Evolutionary conservation across 768 basidiomycete genomes (phyloP).

Genomic region (Suillus variegatus): DNA sequence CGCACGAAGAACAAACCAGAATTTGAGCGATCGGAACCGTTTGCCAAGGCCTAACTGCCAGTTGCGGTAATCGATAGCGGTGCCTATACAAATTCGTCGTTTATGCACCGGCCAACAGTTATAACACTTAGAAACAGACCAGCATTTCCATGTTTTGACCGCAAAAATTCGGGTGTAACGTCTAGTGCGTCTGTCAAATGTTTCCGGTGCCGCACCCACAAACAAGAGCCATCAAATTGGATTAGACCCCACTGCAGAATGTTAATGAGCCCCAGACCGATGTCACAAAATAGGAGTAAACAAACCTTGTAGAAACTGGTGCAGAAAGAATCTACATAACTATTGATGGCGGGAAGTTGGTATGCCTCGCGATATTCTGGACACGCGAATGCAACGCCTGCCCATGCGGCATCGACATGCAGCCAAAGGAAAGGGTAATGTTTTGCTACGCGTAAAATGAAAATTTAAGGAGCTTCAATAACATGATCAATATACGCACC

Average conservation of each 20-base stretch:
- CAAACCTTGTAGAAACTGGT: constrained; percentile 89
- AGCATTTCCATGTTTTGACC: constrained; percentile 77
- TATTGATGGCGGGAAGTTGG: constrained; percentile 72
- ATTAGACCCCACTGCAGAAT: constrained; percentile 77
- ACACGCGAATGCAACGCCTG: constrained; percentile 77
- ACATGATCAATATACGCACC: constrained; percentile 43
- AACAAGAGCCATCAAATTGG: constrained; percentile 80
- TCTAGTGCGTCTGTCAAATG: constrained; percentile 80
- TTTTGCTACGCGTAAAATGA: constrained; percentile 44
- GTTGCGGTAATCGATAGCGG: constrained; percentile 86
- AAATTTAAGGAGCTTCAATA: neutral
- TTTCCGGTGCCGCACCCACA: constrained; percentile 78
- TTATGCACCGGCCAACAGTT: too few relatives aligned
- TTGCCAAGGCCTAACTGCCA: constrained; percentile 86
- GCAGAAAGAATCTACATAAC: constrained; percentile 76
- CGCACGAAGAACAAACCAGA: constrained; percentile 90
- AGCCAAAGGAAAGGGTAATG: constrained; percentile 72
- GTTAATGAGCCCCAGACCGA: neutral
- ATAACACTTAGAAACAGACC: constrained; percentile 31
- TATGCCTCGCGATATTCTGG: constrained; percentile 71
- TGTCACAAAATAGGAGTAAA: neutral
- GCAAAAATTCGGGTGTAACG: constrained; percentile 81
- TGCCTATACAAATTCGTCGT: constrained; percentile 41
- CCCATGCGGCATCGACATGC: constrained; percentile 93
- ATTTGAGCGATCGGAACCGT: constrained; percentile 87